A percentile compares a stretch with the other conserved stretches of the same genome.
These are phyloP conservation scores for Litsea cubeba DNA, from an alignment of 164 flowering plant species.

Conservation along the genomic window DNA sequence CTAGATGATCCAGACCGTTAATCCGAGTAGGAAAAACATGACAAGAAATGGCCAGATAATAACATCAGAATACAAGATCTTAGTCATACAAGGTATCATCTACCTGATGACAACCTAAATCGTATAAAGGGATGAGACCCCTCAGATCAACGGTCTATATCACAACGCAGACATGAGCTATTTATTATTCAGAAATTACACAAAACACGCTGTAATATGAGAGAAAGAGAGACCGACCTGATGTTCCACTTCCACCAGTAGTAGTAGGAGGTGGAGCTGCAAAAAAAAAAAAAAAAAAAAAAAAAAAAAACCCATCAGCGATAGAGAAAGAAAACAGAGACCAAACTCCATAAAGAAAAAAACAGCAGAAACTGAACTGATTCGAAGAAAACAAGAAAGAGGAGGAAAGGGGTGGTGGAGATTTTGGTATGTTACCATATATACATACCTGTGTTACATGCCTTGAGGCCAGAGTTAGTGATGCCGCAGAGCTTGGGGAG, in stretches of 20 bases:
- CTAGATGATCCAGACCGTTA: no score
- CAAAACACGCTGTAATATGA: no score
- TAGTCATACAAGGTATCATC: no score
- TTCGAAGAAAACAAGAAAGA: neutral
- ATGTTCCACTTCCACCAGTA: constrained; percentile 9
- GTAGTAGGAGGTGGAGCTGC: constrained; percentile 16
- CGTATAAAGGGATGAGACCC: no score
- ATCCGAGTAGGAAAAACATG: no score
- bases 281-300: neutral
- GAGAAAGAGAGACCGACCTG: constrained; percentile 22
- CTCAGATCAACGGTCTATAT: no score
- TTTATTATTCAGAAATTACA: no score
- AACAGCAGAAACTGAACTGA: no score
- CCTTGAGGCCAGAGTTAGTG: neutral
- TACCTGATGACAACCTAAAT: no score
- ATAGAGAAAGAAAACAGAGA: neutral
- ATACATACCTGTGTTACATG: constrained; percentile 24
- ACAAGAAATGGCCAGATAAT: no score
- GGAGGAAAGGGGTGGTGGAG: neutral
- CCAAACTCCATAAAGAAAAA: neutral
- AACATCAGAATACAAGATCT: no score
- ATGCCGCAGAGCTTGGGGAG: constrained; percentile 40
- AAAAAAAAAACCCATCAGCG: neutral
- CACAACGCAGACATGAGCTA: no score
- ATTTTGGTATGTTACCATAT: neutral